Conservation (phyloP, 352 stramenopile species). For the Phytophthora rubi region DNA sequence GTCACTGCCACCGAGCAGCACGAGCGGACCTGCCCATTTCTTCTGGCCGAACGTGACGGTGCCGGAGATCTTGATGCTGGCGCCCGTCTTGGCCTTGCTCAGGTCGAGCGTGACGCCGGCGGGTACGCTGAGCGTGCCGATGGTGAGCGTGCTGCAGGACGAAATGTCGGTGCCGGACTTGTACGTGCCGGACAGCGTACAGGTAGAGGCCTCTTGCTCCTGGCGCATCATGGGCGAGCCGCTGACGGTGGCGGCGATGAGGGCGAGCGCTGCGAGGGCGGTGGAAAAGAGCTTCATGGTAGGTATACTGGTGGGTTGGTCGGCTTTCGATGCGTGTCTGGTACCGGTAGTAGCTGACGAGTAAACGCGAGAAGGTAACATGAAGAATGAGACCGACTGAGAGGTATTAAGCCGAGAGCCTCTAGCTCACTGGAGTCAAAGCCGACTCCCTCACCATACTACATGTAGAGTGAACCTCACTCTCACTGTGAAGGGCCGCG, state of each 20-base stretch:
- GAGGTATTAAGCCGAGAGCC: too few relatives aligned
- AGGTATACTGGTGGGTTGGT: not conserved
- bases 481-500: too few relatives aligned
- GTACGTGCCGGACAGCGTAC: constrained; percentile 41
- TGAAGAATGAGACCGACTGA: too few relatives aligned
- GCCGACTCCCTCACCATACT: too few relatives aligned
- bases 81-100: constrained; percentile 27
- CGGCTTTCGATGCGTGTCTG: not conserved
- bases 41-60: constrained; percentile 35
- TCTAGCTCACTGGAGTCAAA: too few relatives aligned
- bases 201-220: constrained; percentile 19
- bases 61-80: constrained; percentile 36
- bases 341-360: not conserved
- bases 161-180: constrained; percentile 23
- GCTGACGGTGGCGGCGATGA: constrained; percentile 14
- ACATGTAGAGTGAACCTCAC: too few relatives aligned
- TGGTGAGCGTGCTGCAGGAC: constrained; percentile 31
- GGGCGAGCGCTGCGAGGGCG: constrained; percentile 6
- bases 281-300: constrained; percentile 27
- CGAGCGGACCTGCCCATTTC: constrained; percentile 34
- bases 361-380: constrained; percentile 5
- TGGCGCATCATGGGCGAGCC: constrained; percentile 25
- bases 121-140: constrained; percentile 33
- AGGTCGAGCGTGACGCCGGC: constrained; percentile 42
- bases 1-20: constrained; percentile 28